Percentiles rank a stretch among this genome's conserved stretches.
Evolutionary conservation across 208 protist genomes (phyloP).

Genomic region (Crithidia sp.): DNA sequence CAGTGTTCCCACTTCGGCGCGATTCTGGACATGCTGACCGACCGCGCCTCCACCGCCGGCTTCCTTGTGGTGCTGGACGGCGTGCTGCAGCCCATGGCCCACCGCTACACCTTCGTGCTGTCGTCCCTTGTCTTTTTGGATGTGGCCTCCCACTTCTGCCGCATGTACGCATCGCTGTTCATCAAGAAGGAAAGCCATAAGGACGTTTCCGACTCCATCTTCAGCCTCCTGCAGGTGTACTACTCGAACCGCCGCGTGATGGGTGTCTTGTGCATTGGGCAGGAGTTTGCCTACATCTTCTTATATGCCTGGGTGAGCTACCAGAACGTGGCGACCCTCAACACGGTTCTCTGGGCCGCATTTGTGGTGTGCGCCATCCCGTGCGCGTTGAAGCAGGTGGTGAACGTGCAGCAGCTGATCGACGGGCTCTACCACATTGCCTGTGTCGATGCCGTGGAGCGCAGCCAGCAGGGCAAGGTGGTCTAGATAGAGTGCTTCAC

Average conservation of each 20-base stretch:
- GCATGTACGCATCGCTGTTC: conserved; percentile 90
- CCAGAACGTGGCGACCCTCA: conserved; percentile 28
- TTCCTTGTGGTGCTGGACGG: conserved; percentile 88
- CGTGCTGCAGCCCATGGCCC: conserved; percentile 70
- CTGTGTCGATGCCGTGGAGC: conserved; percentile 68
- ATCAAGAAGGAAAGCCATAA: conserved; percentile 79
- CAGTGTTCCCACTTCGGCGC: conserved; percentile 93
- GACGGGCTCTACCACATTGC: conserved; percentile 87
- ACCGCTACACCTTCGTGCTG: conserved; percentile 59
- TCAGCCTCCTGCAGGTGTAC: conserved; percentile 88
- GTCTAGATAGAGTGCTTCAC: background rate
- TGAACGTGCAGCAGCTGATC: conserved; percentile 92
- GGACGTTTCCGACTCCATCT: conserved; percentile 83
- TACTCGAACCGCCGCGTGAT: conserved; percentile 91
- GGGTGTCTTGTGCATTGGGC: conserved; percentile 86
- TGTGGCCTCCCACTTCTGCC: conserved; percentile 92
- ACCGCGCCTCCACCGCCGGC: conserved; percentile 90
- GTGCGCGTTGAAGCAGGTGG: conserved; percentile 86
- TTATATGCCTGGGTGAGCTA: conserved; percentile 83
- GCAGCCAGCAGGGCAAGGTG: conserved; percentile 38
- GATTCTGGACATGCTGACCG: conserved; percentile 95
- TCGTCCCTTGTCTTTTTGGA: conserved; percentile 88
- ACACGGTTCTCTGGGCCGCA: conserved; percentile 35
- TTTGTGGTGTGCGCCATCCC: conserved; percentile 51
- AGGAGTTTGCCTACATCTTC: conserved; percentile 93